These are phyloP conservation scores for Mycena latifolia DNA, from an alignment of 768 basidiomycete species.

Conservation along the genomic window DNA sequence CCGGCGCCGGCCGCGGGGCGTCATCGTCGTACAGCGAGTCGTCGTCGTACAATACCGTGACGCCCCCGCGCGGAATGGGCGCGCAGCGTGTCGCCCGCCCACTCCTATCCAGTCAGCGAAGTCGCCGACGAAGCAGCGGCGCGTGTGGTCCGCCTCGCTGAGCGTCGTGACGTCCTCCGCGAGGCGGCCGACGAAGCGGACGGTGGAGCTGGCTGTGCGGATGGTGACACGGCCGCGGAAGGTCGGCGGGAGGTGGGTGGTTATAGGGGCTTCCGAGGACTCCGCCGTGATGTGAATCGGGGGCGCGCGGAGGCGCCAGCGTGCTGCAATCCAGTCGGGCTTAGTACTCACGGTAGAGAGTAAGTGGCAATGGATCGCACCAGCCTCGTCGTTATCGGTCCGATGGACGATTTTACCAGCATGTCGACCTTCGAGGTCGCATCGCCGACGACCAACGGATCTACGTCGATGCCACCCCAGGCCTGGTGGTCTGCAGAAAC, in stretches of 20 bases:
- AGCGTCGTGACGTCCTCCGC: constrained; percentile 46
- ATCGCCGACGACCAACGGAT: constrained; percentile 50
- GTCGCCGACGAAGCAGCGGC: constrained; percentile 57
- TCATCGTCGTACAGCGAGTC: no score
- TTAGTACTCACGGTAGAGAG: neutral
- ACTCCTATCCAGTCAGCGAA: constrained; percentile 47
- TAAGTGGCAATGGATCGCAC: constrained; percentile 11
- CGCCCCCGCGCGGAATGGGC: neutral
- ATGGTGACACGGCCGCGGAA: constrained; percentile 55
- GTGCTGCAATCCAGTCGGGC: no score
- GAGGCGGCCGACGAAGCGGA: constrained; percentile 49
- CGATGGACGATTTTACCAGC: constrained; percentile 42
- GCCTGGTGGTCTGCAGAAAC: constrained; percentile 45
- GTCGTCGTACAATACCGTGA: no score
- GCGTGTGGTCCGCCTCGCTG: constrained; percentile 46
- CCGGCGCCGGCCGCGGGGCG: no score
- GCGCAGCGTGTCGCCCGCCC: constrained; percentile 49
- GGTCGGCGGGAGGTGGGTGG: constrained; percentile 52
- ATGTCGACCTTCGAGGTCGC: constrained; percentile 19
- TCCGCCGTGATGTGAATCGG: constrained; percentile 43
- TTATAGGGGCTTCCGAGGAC: constrained; percentile 48
- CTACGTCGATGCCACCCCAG: constrained; percentile 51
- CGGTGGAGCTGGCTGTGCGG: constrained; percentile 41
- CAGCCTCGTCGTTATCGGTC: constrained; percentile 35
- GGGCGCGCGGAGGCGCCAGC: constrained; percentile 31